These are phyloP conservation scores for Breviolum minutum DNA, from an alignment of 73 alveolate species.

Conservation along the genomic window DNA sequence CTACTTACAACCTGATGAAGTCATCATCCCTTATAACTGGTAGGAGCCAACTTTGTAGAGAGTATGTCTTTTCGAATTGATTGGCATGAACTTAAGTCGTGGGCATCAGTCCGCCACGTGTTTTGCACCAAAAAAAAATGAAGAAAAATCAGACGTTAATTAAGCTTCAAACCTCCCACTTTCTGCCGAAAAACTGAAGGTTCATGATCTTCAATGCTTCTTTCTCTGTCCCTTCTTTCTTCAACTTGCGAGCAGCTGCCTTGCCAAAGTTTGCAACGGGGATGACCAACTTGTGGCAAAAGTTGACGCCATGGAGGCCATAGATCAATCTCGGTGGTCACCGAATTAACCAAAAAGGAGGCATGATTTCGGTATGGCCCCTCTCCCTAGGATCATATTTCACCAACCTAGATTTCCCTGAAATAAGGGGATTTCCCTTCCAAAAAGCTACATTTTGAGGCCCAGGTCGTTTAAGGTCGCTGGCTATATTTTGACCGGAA, in stretches of 20 bases:
- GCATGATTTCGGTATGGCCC: too few relatives aligned
- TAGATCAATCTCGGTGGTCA: background rate
- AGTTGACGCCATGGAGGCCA: background rate
- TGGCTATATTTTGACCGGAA: too few relatives aligned
- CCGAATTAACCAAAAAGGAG: background rate
- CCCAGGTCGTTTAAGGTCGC: too few relatives aligned
- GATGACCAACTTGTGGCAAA: background rate
- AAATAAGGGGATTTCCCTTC: too few relatives aligned
- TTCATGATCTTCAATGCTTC: constrained; percentile 48
- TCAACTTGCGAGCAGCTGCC: constrained; percentile 52
- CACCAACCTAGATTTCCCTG: too few relatives aligned
- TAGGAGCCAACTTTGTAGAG: background rate
- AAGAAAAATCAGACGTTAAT: background rate
- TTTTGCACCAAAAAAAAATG: background rate
- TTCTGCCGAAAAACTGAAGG: constrained; percentile 4
- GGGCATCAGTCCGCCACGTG: background rate
- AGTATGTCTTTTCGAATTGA: too few relatives aligned
- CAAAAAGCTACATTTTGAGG: too few relatives aligned
- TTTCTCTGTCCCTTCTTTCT: constrained; percentile 2
- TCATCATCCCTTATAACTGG: too few relatives aligned
- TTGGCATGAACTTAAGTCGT: too few relatives aligned
- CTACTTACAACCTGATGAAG: too few relatives aligned
- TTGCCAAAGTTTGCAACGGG: background rate
- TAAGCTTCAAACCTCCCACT: too few relatives aligned
- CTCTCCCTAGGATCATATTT: too few relatives aligned